phyloP scores from a whole-genome alignment of 2,329 filamentous ascomycete genomes.

The Hymenoscyphus fructigenus region DNA sequence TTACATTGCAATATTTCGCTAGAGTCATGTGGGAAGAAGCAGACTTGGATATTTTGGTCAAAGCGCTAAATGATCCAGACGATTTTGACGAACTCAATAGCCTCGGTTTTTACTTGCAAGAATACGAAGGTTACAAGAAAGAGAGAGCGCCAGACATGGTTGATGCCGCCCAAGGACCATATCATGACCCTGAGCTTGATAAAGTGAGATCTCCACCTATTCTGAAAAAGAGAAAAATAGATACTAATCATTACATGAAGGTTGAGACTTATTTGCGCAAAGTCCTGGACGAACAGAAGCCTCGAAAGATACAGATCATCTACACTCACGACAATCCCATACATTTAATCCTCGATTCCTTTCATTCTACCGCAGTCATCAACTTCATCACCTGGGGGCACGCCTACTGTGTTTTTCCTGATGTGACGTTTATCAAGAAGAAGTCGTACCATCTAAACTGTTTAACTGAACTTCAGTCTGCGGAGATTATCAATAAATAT shows the following conservation, averaged over 20 bases:
- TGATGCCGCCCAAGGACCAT: too few species aligned
- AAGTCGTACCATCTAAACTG: too few species aligned
- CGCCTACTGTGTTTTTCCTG: neutral
- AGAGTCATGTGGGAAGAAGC: conserved; percentile 11
- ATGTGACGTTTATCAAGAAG: neutral
- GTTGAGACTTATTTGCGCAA: neutral
- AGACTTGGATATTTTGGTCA: conserved; percentile 15
- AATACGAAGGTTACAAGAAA: neutral
- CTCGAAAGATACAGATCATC: neutral
- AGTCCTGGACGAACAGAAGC: neutral
- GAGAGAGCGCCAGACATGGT: neutral
- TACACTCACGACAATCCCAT: neutral
- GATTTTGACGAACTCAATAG: neutral
- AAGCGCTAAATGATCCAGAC: neutral
- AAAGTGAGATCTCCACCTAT: neutral
- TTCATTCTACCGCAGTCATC: neutral
- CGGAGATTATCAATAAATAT: too few species aligned
- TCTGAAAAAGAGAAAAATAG: neutral
- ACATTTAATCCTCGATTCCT: neutral
- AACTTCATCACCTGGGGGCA: neutral
- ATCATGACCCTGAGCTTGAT: neutral
- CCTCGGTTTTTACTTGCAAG: neutral
- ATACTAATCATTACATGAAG: neutral
- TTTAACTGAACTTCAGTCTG: too few species aligned
- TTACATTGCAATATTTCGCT: conserved; percentile 18